Evolutionary conservation across 345 rosid genomes (phyloP), one percentile per base, ranked within the genome.

Genomic region (Passiflora organensis): DNA sequence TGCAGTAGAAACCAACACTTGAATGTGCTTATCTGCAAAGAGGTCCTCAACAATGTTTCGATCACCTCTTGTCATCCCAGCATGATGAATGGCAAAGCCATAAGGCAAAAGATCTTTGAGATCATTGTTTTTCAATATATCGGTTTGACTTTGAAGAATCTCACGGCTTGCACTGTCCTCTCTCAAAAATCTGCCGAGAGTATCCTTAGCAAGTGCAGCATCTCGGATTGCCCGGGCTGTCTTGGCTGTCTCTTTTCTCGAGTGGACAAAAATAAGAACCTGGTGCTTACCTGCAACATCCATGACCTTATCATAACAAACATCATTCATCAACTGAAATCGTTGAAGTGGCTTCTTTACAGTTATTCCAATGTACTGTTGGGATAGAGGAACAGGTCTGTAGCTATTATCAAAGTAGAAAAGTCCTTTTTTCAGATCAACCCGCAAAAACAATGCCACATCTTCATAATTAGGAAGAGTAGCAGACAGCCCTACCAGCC

Each of bases 1-100:
- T 47, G 99, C 97, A 43, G 97, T 86, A 32, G 97, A 93, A 63
- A 89, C 87, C 80, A 93, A 69, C 61, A 89, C 94, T 68, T 89
- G 95, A 14, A 93, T 84, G 65, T 82, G 87, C 32, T 88, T 80
- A 56, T 61, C 83, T 10, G 64, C 80, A 60, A 93, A 93, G 45
- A 86, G 95, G 15, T 70, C 79, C 76, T 89, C 99, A 55, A 89
- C 99, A 56, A 93, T 75, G 71, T 82, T 71, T 58, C 95, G 82
- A 60, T 93, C 99, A 69, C 64, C 72, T 79, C 91, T 89, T 37
- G 95, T 67, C 84, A 93, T 71, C 32, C 99, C 99, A 48, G 97
- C 99, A 74, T 89, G 95, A 80, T 86, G 97, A 56, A 93, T 76
- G 13, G 96, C 96, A 74, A 93, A 86, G 54, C 99, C 99, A 38